Base-by-base conservation (phyloP, 139 green algal species). In the Pseudopediastrum boryanum region DNA sequence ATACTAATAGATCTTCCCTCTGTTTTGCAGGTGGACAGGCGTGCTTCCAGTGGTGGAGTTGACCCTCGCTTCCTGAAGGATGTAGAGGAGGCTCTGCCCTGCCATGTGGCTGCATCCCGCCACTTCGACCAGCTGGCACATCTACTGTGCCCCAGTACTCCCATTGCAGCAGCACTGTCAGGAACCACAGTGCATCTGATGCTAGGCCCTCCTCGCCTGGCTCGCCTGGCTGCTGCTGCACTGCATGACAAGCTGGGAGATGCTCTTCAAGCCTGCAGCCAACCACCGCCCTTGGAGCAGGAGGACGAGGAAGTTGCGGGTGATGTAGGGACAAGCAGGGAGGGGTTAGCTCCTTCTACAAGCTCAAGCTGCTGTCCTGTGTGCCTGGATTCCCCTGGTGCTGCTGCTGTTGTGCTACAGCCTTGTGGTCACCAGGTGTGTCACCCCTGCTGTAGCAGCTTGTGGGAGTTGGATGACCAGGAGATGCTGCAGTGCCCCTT, bases 401-500 rank as follows among this genome's bases (percentile, higher is more conserved):
- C 25, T 39, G 3, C 38, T 44, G n/a, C n/a, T n/a, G 52, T 78
- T 3, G 42, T 29, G 4, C 41, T 78, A 33, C 38, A 33, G 27
- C 71, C 71, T 10, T 78, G 71, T 44, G 36, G 50, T 0, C 71
- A 78, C 19, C 38, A 56, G 36, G 35, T 78, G 54, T 78, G 71
- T 6, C 10, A 46, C 2, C 21, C 29, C 56, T 78, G 71, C 54
- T 78, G 71, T 56, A 35, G 33, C 27, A 39, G 46, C 27, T 31
- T 78, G 54, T 56, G 68, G 3, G 44, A 46, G 7, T 39, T 78
- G 39, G 50, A 69, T 56, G 69, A 41, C 29, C 27, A 41, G 35
- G 68, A 56, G 6, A 56, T 78, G 36, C n/a, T 78, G 25, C 19
- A 35, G 9, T 78, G 71, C 56, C 71, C 71, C 41, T 78, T 78